Conservation (phyloP, 129 eudicot genomes). For the Calendula officinalis region DNA sequence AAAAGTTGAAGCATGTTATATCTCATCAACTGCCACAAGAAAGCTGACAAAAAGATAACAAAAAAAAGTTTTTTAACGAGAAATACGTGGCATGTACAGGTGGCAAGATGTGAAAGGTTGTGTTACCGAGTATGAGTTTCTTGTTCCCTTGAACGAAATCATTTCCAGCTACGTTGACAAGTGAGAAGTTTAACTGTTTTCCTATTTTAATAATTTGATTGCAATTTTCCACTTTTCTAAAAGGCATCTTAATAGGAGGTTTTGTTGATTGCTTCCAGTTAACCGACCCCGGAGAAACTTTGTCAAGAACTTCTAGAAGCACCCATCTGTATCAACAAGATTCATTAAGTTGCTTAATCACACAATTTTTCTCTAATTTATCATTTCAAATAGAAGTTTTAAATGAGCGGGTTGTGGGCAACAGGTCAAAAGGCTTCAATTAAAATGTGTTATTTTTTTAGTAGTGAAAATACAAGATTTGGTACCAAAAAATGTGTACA, state of each 20-base stretch:
- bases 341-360: background rate
- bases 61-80: background rate
- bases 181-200: slow-evolving; percentile 74
- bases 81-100: slow-evolving; percentile 5
- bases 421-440: no score
- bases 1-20: slow-evolving; percentile 86
- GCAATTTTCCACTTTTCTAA: slow-evolving; percentile 98
- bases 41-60: slow-evolving; percentile 50
- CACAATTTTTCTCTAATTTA: background rate
- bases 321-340: slow-evolving; percentile 63
- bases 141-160: slow-evolving; percentile 97
- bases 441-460: no score
- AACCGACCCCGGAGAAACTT: slow-evolving; percentile 84
- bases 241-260: slow-evolving; percentile 98
- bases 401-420: no score
- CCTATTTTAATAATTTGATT: slow-evolving; percentile 87
- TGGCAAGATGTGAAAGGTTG: slow-evolving; percentile 9
- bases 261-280: slow-evolving; percentile 91
- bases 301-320: slow-evolving; percentile 88
- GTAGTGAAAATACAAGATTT: background rate
- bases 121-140: slow-evolving; percentile 88
- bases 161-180: slow-evolving; percentile 88
- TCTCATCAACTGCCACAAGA: slow-evolving; percentile 98
- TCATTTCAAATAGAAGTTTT: no score
- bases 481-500: slow-evolving; percentile 28